These are phyloP conservation scores for Phytophthora cryptogea DNA, from an alignment of 352 stramenopile genomes.

Conservation along the genomic window DNA sequence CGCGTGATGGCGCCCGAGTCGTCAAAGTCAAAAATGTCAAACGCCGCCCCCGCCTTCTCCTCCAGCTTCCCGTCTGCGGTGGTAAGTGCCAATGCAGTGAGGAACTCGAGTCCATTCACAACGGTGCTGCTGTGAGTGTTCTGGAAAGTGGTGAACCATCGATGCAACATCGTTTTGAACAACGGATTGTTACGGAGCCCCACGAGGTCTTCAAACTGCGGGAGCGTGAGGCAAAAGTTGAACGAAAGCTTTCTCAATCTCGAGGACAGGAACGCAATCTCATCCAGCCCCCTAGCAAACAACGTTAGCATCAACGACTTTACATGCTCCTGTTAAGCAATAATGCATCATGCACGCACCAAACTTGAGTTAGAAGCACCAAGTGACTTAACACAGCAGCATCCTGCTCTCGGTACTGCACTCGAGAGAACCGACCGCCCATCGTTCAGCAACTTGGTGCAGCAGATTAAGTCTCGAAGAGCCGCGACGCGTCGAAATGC, in stretches of 20 bases:
- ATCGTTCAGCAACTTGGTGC: constrained; percentile 27
- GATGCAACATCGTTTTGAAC: constrained; percentile 55
- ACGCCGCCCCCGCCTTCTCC: constrained; percentile 65
- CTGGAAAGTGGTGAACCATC: constrained; percentile 72
- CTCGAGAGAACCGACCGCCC: constrained; percentile 73
- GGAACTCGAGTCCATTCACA: constrained; percentile 72
- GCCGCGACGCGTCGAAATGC: constrained; percentile 13
- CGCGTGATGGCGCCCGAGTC: constrained; percentile 65
- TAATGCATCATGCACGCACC: constrained; percentile 29
- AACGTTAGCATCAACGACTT: background rate
- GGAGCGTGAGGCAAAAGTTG: constrained; percentile 71
- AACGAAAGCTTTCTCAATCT: constrained; percentile 66
- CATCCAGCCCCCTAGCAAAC: constrained; percentile 46
- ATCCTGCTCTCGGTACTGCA: constrained; percentile 78
- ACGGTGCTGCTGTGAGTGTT: constrained; percentile 66
- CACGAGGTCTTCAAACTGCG: constrained; percentile 75
- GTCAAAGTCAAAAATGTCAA: constrained; percentile 83
- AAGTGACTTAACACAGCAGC: constrained; percentile 63
- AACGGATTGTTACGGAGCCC: constrained; percentile 57
- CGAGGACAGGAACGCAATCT: constrained; percentile 61
- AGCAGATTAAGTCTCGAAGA: constrained; percentile 8
- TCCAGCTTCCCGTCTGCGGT: constrained; percentile 52
- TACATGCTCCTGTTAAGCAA: background rate
- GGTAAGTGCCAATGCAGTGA: constrained; percentile 62
- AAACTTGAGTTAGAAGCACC: constrained; percentile 70